Conservation (phyloP, 192 early-diverging fungal species). For the Backusella parvicylindrica region DNA sequence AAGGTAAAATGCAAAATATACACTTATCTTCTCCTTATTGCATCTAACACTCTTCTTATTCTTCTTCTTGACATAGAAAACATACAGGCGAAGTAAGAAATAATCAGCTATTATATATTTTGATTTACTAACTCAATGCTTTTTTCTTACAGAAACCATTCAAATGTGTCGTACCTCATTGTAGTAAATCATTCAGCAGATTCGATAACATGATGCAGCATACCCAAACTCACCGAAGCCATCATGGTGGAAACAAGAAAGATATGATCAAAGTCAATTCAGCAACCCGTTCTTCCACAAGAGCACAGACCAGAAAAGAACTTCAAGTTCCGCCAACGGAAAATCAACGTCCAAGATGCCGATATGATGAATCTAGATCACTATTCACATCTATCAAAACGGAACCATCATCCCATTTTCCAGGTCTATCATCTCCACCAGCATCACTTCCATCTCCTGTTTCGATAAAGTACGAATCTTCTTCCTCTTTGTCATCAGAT, state of each 20-base stretch:
- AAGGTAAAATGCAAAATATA: constrained; percentile 1
- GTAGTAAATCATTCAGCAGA: constrained; percentile 64
- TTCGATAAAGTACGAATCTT: neutral
- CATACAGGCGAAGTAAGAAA: constrained; percentile 37
- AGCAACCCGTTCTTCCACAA: neutral
- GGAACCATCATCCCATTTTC: neutral
- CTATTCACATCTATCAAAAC: neutral
- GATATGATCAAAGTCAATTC: neutral
- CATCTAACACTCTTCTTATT: neutral
- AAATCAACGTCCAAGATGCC: neutral
- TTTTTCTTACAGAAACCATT: constrained; percentile 59
- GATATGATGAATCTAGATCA: neutral
- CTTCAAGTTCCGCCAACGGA: neutral
- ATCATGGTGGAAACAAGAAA: neutral
- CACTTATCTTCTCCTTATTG: neutral
- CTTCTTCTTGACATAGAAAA: constrained; percentile 19
- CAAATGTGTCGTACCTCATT: constrained; percentile 64
- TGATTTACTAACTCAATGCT: neutral
- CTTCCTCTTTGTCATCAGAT: neutral
- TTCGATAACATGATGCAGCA: constrained; percentile 86
- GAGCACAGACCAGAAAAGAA: neutral
- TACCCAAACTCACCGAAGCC: constrained; percentile 61
- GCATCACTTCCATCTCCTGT: neutral
- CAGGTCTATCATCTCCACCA: neutral
- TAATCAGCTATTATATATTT: neutral